Percentiles rank a stretch among this genome's conserved stretches.
Conservation (phyloP, 257 asterid species). For the Coffea eugenioides region DNA sequence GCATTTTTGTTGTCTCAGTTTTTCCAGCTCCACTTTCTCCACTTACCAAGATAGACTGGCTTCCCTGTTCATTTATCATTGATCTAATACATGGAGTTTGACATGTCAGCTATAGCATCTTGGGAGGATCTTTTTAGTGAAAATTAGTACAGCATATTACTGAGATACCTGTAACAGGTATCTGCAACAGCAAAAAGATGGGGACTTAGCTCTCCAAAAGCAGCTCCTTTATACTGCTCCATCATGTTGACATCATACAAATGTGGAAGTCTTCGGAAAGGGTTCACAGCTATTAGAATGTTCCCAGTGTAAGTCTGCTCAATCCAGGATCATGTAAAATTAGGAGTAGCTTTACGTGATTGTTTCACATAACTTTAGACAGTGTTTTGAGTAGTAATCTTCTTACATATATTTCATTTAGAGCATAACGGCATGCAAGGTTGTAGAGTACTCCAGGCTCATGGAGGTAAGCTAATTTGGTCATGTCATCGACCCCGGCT, state of each 20-base stretch:
- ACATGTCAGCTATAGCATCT: conserved; percentile 7
- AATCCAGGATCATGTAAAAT: conserved; percentile 19
- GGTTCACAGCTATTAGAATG: conserved; percentile 92
- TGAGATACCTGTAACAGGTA: conserved; percentile 70
- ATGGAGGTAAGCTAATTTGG: conserved; percentile 92
- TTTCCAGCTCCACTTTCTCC: conserved; percentile 99
- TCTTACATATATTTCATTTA: conserved; percentile 87
- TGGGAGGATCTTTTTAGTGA: neutral
- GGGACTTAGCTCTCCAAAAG: conserved; percentile 93
- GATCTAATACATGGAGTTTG: conserved; percentile 48
- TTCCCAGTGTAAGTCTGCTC: conserved; percentile 96
- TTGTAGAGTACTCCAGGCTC: conserved; percentile 85
- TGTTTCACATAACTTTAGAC: neutral
- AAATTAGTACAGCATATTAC: conserved; percentile 10
- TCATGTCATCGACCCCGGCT: conserved; percentile 95
- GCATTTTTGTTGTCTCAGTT: conserved; percentile 94
- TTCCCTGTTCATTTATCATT: conserved; percentile 78
- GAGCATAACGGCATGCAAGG: conserved; percentile 71
- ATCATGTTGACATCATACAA: conserved; percentile 87
- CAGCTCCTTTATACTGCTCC: conserved; percentile 94
- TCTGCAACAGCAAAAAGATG: conserved; percentile 98
- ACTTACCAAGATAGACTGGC: conserved; percentile 94
- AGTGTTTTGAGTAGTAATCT: conserved; percentile 15
- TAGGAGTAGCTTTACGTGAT: conserved; percentile 21
- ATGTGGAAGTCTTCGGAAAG: conserved; percentile 87